Base-by-base conservation (phyloP, 208 protist genomes). In the Leishmania turanica region DNA sequence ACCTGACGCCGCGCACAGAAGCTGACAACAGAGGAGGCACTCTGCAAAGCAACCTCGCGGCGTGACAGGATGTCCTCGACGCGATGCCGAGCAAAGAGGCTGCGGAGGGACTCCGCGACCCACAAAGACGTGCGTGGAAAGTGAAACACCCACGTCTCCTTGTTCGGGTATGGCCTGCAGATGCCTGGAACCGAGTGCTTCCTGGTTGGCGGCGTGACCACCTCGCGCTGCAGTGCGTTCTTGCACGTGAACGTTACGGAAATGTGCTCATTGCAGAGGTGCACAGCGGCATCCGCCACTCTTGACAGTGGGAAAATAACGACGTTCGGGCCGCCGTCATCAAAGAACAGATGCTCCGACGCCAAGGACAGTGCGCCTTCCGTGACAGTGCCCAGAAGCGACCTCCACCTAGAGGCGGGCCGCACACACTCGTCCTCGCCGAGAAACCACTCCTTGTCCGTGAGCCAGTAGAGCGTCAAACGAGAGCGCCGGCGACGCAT, bases 381-480 rank as follows among this genome's bases (percentile, higher is more conserved):
- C 9, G 40, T 66, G 24, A 73, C 47, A 2, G 58, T 82, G 53
- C 71, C 66, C 40, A 87, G 27, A n/a, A 69, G 77, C n/a, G 45
- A 45, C 6, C 83, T 13, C 77, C 72, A 77, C 68, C 80, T 54
- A 34, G 58, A 62, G 17, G 81, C 60, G n/a, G 65, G 47, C n/a
- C 84, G 66, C 3, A 47, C 37, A 76, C 82, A 83, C 42, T 71
- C 42, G 45, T 62, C 65, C 5, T 78, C 73, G 3, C 87, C 87
- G 17, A 91, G 62, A 37, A 83, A 89, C 1, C 83, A 73, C 65
- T 91, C 88, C 40, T 72, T 72, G 40, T 84, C 82, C 3, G 80
- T 80, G 1, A 91, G 75, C 75, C 85, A 91, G 75, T 88, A 89
- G 3, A 91, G 74, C 37, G 85, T 84, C 27, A 91, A 66, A 58